phyloP scores from a whole-genome alignment of 139 green algal genomes.

The Chlorella sp. region DNA sequence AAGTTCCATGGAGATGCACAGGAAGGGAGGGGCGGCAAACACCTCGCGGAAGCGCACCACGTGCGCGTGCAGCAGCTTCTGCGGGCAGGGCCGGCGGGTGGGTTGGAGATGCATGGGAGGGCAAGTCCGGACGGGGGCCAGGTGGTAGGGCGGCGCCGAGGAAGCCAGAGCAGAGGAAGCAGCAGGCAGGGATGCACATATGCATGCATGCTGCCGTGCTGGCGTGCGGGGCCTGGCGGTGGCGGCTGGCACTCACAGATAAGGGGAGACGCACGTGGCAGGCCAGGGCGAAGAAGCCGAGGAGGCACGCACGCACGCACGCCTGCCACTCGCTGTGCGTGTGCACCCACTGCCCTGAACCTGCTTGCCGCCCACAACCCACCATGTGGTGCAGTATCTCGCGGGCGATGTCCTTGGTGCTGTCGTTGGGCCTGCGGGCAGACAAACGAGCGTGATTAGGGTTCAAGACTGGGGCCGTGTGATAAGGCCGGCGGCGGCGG shows the following conservation, averaged over 20 bases:
- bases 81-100: not conserved
- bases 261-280: no score
- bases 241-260: not conserved
- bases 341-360: not conserved
- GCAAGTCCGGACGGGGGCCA: no score
- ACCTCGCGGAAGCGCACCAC: constrained; percentile 16
- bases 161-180: not conserved
- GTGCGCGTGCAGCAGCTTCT: constrained; percentile 22
- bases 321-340: not conserved
- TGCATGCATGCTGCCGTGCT: not conserved
- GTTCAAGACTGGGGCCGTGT: not conserved
- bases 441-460: no score
- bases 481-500: not conserved
- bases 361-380: not conserved
- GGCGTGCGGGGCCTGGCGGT: not conserved
- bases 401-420: not conserved
- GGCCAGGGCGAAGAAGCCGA: not conserved
- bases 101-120: not conserved
- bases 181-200: not conserved
- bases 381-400: constrained; percentile 21
- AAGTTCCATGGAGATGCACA: constrained; percentile 13
- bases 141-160: no score
- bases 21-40: constrained; percentile 2
- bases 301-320: not conserved
- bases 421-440: not conserved